Evolutionary conservation across 1,284 basidiomycete species (phyloP), one percentile per base, ranked within the genome.

Genomic region (Mycena sp.): DNA sequence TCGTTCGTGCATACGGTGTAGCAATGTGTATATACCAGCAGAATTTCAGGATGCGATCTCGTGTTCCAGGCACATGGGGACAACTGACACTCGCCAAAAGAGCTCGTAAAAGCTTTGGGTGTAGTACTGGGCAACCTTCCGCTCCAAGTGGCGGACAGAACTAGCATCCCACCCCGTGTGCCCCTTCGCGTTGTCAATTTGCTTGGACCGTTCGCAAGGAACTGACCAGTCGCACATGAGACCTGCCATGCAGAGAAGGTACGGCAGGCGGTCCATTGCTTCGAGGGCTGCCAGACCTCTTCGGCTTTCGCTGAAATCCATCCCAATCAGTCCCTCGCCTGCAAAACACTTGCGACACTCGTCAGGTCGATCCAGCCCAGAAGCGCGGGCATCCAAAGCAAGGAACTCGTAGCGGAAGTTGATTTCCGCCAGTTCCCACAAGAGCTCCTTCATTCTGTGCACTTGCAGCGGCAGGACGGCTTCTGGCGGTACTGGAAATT

Each of bases 41-140:
- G 10, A 51, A 11, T 19, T 26, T 41, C 38, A 43, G 9, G 52
- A 44, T 1, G 14, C 29, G 19, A 46, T 21, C 35, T 43, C 37
- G 35, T 51, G 57, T 11, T 58, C 44, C 46, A 58, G 12, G 21
- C 57, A n/a, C 46, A 51, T 58, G 16, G 57, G 57, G 2, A 51
- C 25, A 17, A 58, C 46, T n/a, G 57, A 46, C n/a, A 38, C 37
- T 32, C 57, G 26, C 11, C 38, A 37, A 43, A 58, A 58, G 6
- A 46, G 23, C 17, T 58, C 57, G 38, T 58, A 58, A 11, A 58
- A 58, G 16, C 40, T 41, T 25, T 58, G 46, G 3, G 29, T 35
- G 32, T 58, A 43, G 46, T 43, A 43, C 2, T 26, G n/a, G 4
- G 46, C 26, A 12, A 49, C 26, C 3, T 10, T 17, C 11, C 29